Evolutionary conservation across 192 early-diverging fungal genomes (phyloP), one percentile per base, ranked within the genome.

Genomic region (Obelidium mucronatum): DNA sequence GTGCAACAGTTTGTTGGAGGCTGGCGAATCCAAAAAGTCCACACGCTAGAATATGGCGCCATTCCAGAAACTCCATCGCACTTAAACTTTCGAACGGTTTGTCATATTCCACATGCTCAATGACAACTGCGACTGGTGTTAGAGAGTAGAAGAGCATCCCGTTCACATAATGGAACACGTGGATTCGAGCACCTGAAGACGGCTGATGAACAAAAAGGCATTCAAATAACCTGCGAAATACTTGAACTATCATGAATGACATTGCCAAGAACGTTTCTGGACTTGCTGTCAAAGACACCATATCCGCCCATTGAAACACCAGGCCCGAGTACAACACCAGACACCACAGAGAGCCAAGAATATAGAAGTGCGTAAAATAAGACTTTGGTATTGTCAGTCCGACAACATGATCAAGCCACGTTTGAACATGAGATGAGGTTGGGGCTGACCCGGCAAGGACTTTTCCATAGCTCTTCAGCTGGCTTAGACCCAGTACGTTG

Each of bases 91-190:
- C n/a, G n/a, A n/a, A n/a, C n/a, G n/a, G n/a, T n/a, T n/a, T n/a
- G n/a, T n/a, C n/a, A n/a, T n/a, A n/a, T n/a, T n/a, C n/a, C n/a
- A n/a, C n/a, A n/a, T n/a, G n/a, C n/a, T 80, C 79, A 0, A 83
- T 40, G n/a, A 60, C 54, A 13, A 83, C 51, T n/a, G 78, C 81
- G 2, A 83, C 24, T 0, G 79, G 78, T 33, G 79, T 83, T 30
- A 81, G 22, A 37, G 42, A 11, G 64, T 83, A 83, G 34, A 78
- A 83, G 28, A 60, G 48, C 19, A 83, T 42, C 5, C 82, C 82
- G 11, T 71, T 56, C n/a, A 80, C 0, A 37, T 81, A 83, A 40
- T 83, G 82, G 17, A 56, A 36, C 34, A 74, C 40, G 58, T 83
- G 75, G 79, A 83, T 83, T 36, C 34, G 73, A 2, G 82, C 67